Evolutionary conservation across 306 rosid genomes (phyloP), one percentile per base, ranked within the genome.

Genomic region (Canavalia gladiata): DNA sequence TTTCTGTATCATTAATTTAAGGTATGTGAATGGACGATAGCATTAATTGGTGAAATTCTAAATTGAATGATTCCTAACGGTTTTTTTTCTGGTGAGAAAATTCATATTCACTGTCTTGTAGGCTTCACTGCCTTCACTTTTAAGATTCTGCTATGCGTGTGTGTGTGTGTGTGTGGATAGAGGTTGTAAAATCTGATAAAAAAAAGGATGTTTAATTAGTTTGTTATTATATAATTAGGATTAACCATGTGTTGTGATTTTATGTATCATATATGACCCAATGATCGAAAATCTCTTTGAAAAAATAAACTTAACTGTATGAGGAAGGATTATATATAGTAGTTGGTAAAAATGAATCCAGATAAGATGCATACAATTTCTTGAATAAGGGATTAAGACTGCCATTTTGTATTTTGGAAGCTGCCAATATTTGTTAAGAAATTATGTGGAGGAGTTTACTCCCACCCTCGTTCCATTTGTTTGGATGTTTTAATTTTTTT

Each of bases 1-100:
- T 76, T 83, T 68, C 71, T 64, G 33, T 57, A 76, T 33, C 81
- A 68, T 72, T 75, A 66, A 2, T n/a, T 37, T n/a, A 12, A 47
- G 52, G 37, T 35, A 8, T 51, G 65, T 11, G 10, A 29, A 51
- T 9, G 51, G 25, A 18, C 25, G 25, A 0, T 29, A 31, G 29
- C 52, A 35, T 7, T 29, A 57, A 57, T 57, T 45, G 52, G 49
- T 25, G 28, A 29, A 31, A 33, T 4, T 78, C 33, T 10, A 67
- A 63, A 46, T 31, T 47, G 30, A 47, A 31, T 31, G 11, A 6
- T 7, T 33, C 7, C n/a, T 33, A 50, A 33, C 50, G 62, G 8
- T 31, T 18, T 28, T 71, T 54, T 51, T 6, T 28, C 64, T 52
- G 8, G 77, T 37, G 25, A 37, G 65, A 11, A 72, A 5, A 54